Percentiles rank a stretch among this genome's conserved stretches.
phyloP scores from a whole-genome alignment of 495 filamentous ascomycete species.

The Talaromyces wortmannii region DNA sequence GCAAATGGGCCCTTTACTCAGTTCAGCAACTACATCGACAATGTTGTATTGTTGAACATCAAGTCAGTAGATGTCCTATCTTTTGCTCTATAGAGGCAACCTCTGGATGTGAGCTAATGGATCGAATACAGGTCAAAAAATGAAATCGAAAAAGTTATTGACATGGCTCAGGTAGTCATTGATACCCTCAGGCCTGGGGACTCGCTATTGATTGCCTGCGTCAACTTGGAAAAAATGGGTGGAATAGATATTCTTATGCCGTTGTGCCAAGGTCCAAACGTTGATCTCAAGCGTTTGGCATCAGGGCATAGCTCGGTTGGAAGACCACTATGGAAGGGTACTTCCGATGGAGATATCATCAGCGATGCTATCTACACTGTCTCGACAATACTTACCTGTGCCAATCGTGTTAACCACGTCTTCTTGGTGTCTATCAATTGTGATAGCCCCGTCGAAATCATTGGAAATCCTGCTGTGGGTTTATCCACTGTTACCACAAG shows the following conservation, averaged over 20 bases:
- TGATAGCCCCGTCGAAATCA: not conserved
- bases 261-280: not conserved
- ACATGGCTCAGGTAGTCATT: not conserved
- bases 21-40: not conserved
- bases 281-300: not conserved
- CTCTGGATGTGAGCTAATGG: not conserved
- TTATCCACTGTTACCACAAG: not conserved
- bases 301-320: not conserved
- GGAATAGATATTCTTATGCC: not conserved
- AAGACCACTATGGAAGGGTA: not conserved
- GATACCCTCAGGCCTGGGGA: not conserved
- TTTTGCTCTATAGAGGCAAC: not conserved
- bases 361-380: not conserved
- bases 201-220: not conserved
- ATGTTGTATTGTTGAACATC: slow-evolving; percentile 9
- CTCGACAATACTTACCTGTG: not conserved
- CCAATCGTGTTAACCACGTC: not conserved
- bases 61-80: slow-evolving; percentile 2
- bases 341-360: not conserved
- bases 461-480: not conserved
- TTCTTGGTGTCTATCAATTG: not conserved
- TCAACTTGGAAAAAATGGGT: not conserved
- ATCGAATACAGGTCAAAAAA: not conserved
- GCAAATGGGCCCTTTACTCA: slow-evolving; percentile 11
- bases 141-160: not conserved